Evolutionary conservation across 108 stramenopile genomes (phyloP).

Genomic region (Parietichytrium sp.): DNA sequence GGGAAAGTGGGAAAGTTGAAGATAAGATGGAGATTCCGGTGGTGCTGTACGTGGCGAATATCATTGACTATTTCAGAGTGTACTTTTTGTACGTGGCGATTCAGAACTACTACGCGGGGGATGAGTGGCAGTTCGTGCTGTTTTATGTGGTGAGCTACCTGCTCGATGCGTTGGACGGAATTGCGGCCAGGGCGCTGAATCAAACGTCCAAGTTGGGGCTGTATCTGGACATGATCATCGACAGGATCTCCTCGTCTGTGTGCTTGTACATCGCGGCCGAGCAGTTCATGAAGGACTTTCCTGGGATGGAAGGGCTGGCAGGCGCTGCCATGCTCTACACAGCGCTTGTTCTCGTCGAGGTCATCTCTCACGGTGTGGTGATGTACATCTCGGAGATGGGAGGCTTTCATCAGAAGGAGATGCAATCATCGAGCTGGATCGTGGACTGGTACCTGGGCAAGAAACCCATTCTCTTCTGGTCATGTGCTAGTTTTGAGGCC

Average conservation of each 20-base stretch:
- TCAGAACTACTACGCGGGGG: neutral
- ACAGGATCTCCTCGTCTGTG: neutral
- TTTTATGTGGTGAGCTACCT: conserved; percentile 18
- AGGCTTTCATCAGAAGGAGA: conserved; percentile 37
- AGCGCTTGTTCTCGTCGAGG: conserved; percentile 22
- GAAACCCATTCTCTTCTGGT: conserved; percentile 29
- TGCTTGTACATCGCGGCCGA: neutral
- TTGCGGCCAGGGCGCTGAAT: conserved; percentile 20
- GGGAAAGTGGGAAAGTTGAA: neutral
- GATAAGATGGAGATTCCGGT: conserved; percentile 13
- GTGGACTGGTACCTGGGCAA: conserved; percentile 4
- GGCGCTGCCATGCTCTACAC: conserved; percentile 8
- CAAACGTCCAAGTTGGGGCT: conserved; percentile 13
- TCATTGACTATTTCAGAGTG: conserved; percentile 23
- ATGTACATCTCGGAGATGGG: conserved; percentile 29
- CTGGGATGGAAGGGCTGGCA: no score
- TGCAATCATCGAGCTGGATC: neutral
- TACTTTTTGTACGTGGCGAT: neutral
- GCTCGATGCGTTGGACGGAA: conserved; percentile 9
- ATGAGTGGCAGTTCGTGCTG: neutral
- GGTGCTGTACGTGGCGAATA: conserved; percentile 13
- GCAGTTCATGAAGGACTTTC: neutral
- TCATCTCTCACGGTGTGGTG: conserved; percentile 24
- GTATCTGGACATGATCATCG: conserved; percentile 34
- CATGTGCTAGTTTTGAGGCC: conserved; percentile 28